Conservation (phyloP, 1,284 basidiomycete species). For the Lentinus polychrous region DNA sequence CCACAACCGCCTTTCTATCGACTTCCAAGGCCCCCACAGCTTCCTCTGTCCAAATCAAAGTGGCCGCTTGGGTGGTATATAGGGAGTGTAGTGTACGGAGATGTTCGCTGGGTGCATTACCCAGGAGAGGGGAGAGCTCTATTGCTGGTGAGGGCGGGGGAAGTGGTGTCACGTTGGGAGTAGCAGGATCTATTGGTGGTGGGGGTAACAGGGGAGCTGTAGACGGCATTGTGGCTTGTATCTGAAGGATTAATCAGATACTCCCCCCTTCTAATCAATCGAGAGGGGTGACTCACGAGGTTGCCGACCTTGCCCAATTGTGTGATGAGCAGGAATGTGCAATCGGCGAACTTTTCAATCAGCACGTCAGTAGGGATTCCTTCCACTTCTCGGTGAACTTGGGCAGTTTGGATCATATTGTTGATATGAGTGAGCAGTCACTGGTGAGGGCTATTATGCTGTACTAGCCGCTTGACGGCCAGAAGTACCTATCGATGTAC, state of each 20-base stretch:
- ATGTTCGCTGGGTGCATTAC: constrained; percentile 57
- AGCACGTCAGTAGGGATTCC: constrained; percentile 67
- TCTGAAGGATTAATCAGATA: constrained; percentile 34
- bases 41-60: constrained; percentile 70
- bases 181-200: constrained; percentile 28
- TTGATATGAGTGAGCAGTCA: too few species aligned
- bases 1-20: constrained; percentile 48
- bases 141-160: constrained; percentile 70
- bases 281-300: constrained; percentile 44
- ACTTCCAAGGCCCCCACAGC: constrained; percentile 31
- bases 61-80: constrained; percentile 82
- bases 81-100: constrained; percentile 70
- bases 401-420: constrained; percentile 23
- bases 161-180: constrained; percentile 34
- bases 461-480: too few species aligned
- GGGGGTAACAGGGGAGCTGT: constrained; percentile 51
- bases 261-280: background rate
- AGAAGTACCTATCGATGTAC: too few species aligned
- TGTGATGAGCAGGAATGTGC: constrained; percentile 75
- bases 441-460: too few species aligned
- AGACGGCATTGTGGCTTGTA: constrained; percentile 73
- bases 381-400: constrained; percentile 39
- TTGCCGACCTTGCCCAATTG: constrained; percentile 85
- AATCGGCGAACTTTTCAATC: constrained; percentile 74
- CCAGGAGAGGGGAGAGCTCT: constrained; percentile 71